Base-by-base conservation (phyloP, 169 alveolate genomes). In the Plasmodium falciparum region DNA sequence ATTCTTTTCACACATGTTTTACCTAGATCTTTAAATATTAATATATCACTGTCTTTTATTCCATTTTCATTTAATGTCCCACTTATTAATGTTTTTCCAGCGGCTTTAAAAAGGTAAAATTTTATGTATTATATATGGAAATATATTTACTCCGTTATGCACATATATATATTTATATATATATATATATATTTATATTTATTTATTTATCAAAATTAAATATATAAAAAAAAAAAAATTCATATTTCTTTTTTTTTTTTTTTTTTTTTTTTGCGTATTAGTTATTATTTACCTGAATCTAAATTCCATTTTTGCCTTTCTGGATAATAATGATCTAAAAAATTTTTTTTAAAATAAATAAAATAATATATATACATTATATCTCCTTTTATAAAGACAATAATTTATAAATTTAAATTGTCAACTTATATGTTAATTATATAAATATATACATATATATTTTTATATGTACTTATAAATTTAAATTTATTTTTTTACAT, bases 301-400 rank as follows among this genome's bases (percentile, higher is more conserved):
- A 95, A 93, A 74, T 75, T 93, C 95, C 96, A 95, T 83, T 93
- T 80, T 88, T 95, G 97, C 47, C 97, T 83, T 74, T 95, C 96
- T 4, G 97, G 97, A 52, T 95, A 95, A 71, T 92, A 95, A 66
- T 94, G 97, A 91, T 88, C 96, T 93, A 78, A 49, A 59, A 13
- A 45, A 29, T 4, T 29, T 29, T 29, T 29, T 29, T 29, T 29
- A 29, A 29, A 47, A 75, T 43, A 62, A 22, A 61, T 12, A 22
- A 45, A 63, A 75, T 33, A n/a, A 39, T n/a, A 20, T 50, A 3
- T 50, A 50, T 50, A 13, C 43, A 50, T 29, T 29, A 29, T 29
- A 29, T 29, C 0, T 29, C 39, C 39, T 29, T 29, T 29, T 29
- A 29, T 29, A 29, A 29, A 29, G 39, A 29, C 22, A 20, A 29